A percentile compares a stretch with the other conserved stretches of the same genome.
Conservation (phyloP, 1,139 yeast genomes). For the Hemisphaericaspora xylofermentans region DNA sequence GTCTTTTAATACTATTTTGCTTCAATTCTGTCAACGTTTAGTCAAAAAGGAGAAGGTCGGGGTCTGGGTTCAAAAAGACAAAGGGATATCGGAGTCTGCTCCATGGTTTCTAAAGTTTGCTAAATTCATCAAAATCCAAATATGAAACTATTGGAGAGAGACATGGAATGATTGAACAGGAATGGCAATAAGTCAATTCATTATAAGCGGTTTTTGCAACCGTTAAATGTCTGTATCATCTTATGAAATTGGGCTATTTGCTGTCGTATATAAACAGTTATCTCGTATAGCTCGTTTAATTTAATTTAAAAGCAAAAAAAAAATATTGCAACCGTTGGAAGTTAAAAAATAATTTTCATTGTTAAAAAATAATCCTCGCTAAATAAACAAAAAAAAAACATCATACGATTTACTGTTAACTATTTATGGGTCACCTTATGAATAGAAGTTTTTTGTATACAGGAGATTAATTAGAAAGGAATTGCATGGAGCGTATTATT, state of each 20-base stretch:
- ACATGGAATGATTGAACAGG: too few relatives aligned
- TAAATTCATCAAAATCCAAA: neutral
- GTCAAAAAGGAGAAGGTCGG: too few relatives aligned
- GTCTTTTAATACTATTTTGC: too few relatives aligned
- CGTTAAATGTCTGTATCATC: neutral
- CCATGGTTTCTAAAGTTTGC: too few relatives aligned
- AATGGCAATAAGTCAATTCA: too few relatives aligned
- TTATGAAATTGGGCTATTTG: too few relatives aligned
- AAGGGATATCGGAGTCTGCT: too few relatives aligned
- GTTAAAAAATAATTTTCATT: neutral
- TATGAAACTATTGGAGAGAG: too few relatives aligned
- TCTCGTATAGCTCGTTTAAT: slow-evolving; percentile 1
- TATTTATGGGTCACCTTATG: neutral
- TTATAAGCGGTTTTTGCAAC: too few relatives aligned
- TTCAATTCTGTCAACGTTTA: too few relatives aligned
- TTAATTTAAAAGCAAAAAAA: neutral
- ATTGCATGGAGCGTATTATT: neutral
- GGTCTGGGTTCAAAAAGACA: too few relatives aligned
- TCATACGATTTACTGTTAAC: neutral
- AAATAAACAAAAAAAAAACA: neutral
- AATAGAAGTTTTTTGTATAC: neutral
- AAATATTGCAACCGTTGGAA: neutral
- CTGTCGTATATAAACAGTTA: neutral
- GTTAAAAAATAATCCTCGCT: neutral
- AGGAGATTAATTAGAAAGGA: neutral